phyloP scores from a whole-genome alignment of 148 eudicot genomes.

The Heliamphora exappendiculata region DNA sequence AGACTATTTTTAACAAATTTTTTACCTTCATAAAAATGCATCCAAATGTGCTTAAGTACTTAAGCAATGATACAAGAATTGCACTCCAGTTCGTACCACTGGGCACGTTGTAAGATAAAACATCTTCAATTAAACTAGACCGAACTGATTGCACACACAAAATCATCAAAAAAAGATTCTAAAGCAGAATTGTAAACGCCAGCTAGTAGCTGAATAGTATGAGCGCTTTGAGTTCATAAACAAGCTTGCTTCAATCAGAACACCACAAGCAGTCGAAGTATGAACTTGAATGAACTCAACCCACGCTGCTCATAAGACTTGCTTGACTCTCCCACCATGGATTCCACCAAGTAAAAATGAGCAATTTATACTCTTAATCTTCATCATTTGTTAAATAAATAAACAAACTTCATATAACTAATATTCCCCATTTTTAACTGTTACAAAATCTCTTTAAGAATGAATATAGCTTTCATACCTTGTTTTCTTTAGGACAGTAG shows the following conservation, averaged over 20 bases:
- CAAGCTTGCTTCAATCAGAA: neutral
- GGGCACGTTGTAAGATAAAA: neutral
- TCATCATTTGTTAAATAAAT: neutral
- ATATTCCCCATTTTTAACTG: neutral
- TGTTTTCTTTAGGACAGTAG: constrained; percentile 39
- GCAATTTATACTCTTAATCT: neutral
- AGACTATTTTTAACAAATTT: neutral
- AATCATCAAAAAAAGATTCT: neutral
- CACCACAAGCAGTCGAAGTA: neutral
- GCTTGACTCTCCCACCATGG: neutral
- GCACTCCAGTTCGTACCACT: neutral
- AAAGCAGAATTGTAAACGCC: neutral
- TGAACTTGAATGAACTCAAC: neutral
- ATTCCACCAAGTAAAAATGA: neutral
- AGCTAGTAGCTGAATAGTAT: neutral
- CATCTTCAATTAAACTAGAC: neutral
- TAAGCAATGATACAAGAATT: neutral
- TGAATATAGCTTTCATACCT: constrained; percentile 43
- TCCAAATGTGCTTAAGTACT: neutral
- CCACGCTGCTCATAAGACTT: neutral
- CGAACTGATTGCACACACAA: neutral
- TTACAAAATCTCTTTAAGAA: neutral
- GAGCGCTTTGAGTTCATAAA: neutral
- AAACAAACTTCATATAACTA: neutral
- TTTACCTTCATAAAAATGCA: neutral